These are phyloP conservation scores for Termitomyces sp. DNA, from an alignment of 768 basidiomycete genomes.

Conservation along the genomic window DNA sequence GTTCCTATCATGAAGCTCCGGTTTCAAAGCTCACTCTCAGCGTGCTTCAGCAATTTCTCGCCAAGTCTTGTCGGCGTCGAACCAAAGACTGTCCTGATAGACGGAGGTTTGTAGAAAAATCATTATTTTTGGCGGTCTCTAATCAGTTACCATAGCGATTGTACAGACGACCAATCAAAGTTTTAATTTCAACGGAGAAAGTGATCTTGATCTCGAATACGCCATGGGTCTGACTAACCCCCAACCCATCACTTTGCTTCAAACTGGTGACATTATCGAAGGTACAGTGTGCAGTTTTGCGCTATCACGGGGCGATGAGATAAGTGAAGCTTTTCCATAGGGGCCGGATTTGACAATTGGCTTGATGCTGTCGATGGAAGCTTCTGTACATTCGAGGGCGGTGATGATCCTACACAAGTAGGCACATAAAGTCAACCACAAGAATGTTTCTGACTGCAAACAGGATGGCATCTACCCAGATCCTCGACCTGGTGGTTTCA, in stretches of 20 bases:
- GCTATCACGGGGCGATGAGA: not conserved
- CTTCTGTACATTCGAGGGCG: conserved; percentile 42
- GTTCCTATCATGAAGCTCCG: not conserved
- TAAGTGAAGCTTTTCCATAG: conserved; percentile 12
- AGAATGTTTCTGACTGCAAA: not conserved
- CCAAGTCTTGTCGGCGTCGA: conserved; percentile 27
- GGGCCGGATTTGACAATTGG: conserved; percentile 43
- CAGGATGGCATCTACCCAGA: conserved; percentile 21
- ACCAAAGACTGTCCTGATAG: conserved; percentile 29
- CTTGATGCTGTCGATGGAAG: conserved; percentile 40
- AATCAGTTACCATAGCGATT: conserved; percentile 23
- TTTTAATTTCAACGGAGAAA: conserved; percentile 41
- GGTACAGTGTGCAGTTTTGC: conserved; percentile 22
- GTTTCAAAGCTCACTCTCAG: not conserved
- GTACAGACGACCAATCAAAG: conserved; percentile 34
- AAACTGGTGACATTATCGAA: conserved; percentile 36
- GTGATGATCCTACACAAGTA: conserved; percentile 32
- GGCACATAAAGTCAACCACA: not conserved
- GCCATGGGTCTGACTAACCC: conserved; percentile 33
- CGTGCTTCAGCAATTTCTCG: conserved; percentile 26
- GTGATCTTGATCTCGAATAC: conserved; percentile 46
- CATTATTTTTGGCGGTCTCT: not conserved
- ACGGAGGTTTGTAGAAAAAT: not conserved
- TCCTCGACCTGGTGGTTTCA: conserved; percentile 12
- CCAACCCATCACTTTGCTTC: conserved; percentile 36